A percentile compares a stretch with the other conserved stretches of the same genome.
These are phyloP conservation scores for Pichia sp. DNA, from an alignment of 1,139 yeast genomes.

Conservation along the genomic window DNA sequence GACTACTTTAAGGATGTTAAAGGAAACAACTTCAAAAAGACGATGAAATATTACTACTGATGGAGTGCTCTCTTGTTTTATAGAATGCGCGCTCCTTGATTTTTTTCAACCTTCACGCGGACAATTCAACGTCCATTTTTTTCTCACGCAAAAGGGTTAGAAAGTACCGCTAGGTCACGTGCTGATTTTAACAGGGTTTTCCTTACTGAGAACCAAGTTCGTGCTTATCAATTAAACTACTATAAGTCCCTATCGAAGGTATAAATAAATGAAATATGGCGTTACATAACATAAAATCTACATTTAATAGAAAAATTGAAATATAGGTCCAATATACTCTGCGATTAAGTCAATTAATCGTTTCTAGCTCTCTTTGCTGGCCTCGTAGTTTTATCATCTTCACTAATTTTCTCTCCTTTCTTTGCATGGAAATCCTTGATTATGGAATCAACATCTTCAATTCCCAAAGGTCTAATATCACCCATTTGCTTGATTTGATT, in stretches of 20 bases:
- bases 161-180: too few species aligned
- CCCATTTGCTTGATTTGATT: slow-evolving; percentile 49
- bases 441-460: slow-evolving; percentile 39
- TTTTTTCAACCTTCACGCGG: background rate
- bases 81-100: background rate
- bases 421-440: slow-evolving; percentile 45
- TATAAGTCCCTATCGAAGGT: background rate
- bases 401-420: slow-evolving; percentile 17
- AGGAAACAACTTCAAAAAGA: background rate
- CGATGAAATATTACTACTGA: too few species aligned
- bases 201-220: too few species aligned
- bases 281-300: background rate
- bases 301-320: too few species aligned
- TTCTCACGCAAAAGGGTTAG: too few species aligned
- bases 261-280: background rate
- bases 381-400: slow-evolving; percentile 12
- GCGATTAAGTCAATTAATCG: slow-evolving; percentile 6
- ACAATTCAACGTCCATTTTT: too few species aligned
- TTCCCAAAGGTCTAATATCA: slow-evolving; percentile 54
- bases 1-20: slow-evolving; percentile 1
- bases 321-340: background rate
- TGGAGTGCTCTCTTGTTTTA: background rate
- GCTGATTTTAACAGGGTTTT: too few species aligned
- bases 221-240: too few species aligned
- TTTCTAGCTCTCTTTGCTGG: slow-evolving; percentile 23